A percentile compares a stretch with the other conserved stretches of the same genome.
These are phyloP conservation scores for Lasiodiplodia sp. DNA, from an alignment of 2,329 filamentous ascomycete genomes.

Conservation along the genomic window DNA sequence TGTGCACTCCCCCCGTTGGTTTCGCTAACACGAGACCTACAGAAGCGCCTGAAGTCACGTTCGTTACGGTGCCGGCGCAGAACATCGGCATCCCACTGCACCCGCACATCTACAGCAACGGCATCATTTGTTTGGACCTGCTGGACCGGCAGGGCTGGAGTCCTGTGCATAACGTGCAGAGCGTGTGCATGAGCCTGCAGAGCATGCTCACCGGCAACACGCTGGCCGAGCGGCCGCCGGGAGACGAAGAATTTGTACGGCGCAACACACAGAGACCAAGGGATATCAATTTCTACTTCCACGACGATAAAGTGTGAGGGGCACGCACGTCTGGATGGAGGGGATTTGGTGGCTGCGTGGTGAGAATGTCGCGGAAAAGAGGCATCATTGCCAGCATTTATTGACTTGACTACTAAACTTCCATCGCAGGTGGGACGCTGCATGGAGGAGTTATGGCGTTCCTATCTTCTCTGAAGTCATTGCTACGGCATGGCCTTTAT, in stretches of 20 bases:
- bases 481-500: background rate
- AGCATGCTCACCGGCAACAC: constrained; percentile 97
- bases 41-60: constrained; percentile 96
- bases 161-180: constrained; percentile 96
- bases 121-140: constrained; percentile 96
- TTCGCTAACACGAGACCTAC: constrained; percentile 7
- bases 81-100: constrained; percentile 82
- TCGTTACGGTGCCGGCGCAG: constrained; percentile 66
- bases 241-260: constrained; percentile 87
- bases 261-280: constrained; percentile 79
- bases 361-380: background rate
- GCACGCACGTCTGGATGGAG: background rate
- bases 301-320: constrained; percentile 72
- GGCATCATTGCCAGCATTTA: background rate
- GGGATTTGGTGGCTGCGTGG: background rate
- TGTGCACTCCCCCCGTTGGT: too few species aligned
- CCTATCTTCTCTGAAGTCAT: background rate
- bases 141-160: constrained; percentile 90
- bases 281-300: constrained; percentile 93
- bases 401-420: background rate
- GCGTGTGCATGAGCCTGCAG: constrained; percentile 95
- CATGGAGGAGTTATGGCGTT: background rate
- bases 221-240: constrained; percentile 87
- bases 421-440: too few species aligned
- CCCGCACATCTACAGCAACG: constrained; percentile 97